Base-by-base conservation (phyloP, 2,329 filamentous ascomycete genomes). In the Raffaelea albimanens region DNA sequence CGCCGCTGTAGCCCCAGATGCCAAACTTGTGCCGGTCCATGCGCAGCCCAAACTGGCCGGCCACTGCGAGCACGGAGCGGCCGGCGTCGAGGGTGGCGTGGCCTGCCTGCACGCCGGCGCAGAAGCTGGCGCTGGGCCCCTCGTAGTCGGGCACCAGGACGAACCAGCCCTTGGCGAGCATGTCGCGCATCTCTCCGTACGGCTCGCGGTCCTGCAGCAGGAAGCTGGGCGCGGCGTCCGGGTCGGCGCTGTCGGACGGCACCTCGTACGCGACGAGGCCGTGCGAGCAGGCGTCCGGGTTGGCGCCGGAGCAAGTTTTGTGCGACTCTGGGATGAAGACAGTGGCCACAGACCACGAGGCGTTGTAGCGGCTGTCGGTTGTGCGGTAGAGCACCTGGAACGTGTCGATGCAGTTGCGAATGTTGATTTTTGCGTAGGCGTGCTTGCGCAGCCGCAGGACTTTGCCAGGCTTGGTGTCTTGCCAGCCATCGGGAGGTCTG, bases 1-100 rank as follows among this genome's bases (percentile, higher is more conserved):
- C 73, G 7, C 73, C 72, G 4, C 67, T 72, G 54, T 75, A 76
- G 3, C 73, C 73, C 72, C 72, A 78, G 44, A 76, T 58, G 2
- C 66, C 63, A 34, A 70, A 57, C 5, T 54, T 61, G 0, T 68
- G 61, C 25, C 25, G 7, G 16, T 53, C 47, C 18, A 55, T 52
- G 2, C 13, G 34, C 14, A 50, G 20, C 16, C 48, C 48, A 7
- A 48, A 40, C 8, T 18, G 40, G 4, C 44, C 46, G 7, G 43
- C 42, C 3, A 65, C 58, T 5, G 16, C 22, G 18, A 68, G 50
- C 2, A 65, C 63, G 4, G 68, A 67, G n/a, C 70, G 64, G 2
- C 68, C 55, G 5, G 60, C 60, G 53, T 73, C 66, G 19, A 71
- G 57, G n/a, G 64, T 66, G 0, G 66, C 64, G 41, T 72, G 64